Base-by-base conservation (phyloP, 2,329 filamentous ascomycete genomes). In the Epichloe coenophiala region DNA sequence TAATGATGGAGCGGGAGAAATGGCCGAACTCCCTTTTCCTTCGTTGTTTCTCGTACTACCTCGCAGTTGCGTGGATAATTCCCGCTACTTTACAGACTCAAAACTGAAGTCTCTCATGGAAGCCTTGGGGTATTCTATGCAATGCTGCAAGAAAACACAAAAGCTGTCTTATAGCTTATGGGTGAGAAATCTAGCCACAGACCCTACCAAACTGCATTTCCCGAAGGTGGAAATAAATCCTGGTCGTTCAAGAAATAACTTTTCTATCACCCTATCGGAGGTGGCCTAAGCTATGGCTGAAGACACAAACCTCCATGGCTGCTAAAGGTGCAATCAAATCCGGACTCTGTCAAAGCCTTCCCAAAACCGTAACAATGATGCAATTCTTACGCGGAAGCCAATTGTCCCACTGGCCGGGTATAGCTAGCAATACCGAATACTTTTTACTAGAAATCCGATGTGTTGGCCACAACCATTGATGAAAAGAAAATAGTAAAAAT, bases 151-250 rank as follows among this genome's bases (percentile, higher is more conserved):
- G 68, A 72, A 81, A 56, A 93, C 87, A 1, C 76, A 83, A 43
- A 95, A 95, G 66, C 72, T 98, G 47, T 81, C 88, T 21, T 97
- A 95, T 65, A 90, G 89, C 56, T 73, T 97, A n/a, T 96, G 90
- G 86, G 78, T 70, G 57, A 75, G 76, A 53, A 64, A 55, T 6
- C 57, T 57, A 5, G 33, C 53, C n/a, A 41, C 50, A 31, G 44
- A 55, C 46, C 48, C 52, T 17, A 51, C 39, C 45, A 51, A 52
- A 8, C 38, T 54, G 23, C 53, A 55, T 17, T 65, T 66, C 49
- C 47, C 58, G 53, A 97, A 97, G 68, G 77, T 78, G 54, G 84
- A 93, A 63, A 65, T 95, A 40, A 83, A 86, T 54, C 77, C 87
- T 21, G 90, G 90, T 11, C 71, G 73, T 49, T 77, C 74, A 23